Conservation (phyloP, 345 rosid species). For the Hibiscus mutabilis region DNA sequence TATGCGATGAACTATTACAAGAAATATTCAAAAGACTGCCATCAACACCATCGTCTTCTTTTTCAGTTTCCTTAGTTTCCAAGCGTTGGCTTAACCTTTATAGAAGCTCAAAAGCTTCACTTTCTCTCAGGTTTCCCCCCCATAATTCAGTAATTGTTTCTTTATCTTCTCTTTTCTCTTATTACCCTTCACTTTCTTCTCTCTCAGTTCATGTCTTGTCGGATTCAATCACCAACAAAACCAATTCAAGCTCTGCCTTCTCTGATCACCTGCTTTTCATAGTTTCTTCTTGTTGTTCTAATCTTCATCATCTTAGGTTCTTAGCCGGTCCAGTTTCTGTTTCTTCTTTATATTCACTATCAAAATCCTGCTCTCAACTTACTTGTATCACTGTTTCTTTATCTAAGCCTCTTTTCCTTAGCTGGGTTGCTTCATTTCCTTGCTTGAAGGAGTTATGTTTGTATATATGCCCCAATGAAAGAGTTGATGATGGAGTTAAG, state of each 20-base stretch:
- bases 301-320: slow-evolving; percentile 46
- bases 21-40: slow-evolving; percentile 61
- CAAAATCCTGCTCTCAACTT: slow-evolving; percentile 36
- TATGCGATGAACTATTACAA: slow-evolving; percentile 75
- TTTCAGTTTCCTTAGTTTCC: slow-evolving; percentile 60
- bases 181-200: slow-evolving; percentile 56
- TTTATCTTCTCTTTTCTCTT: slow-evolving; percentile 44
- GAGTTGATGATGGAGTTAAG: slow-evolving; percentile 11
- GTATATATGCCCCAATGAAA: slow-evolving; percentile 17
- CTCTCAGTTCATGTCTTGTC: slow-evolving; percentile 32
- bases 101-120: slow-evolving; percentile 55
- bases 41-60: slow-evolving; percentile 27
- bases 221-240: slow-evolving; percentile 13
- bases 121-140: slow-evolving; percentile 47
- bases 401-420: slow-evolving; percentile 41
- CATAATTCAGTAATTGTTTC: slow-evolving; percentile 28
- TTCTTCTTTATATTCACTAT: slow-evolving; percentile 41
- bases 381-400: slow-evolving; percentile 50
- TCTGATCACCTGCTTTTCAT: slow-evolving; percentile 31
- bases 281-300: slow-evolving; percentile 43
- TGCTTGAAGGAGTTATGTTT: slow-evolving; percentile 56
- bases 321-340: slow-evolving; percentile 46
- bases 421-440: slow-evolving; percentile 56
- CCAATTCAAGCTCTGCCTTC: slow-evolving; percentile 9
- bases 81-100: slow-evolving; percentile 86